Conservation (phyloP, 257 asterid genomes). For the Jacaranda copaia region DNA sequence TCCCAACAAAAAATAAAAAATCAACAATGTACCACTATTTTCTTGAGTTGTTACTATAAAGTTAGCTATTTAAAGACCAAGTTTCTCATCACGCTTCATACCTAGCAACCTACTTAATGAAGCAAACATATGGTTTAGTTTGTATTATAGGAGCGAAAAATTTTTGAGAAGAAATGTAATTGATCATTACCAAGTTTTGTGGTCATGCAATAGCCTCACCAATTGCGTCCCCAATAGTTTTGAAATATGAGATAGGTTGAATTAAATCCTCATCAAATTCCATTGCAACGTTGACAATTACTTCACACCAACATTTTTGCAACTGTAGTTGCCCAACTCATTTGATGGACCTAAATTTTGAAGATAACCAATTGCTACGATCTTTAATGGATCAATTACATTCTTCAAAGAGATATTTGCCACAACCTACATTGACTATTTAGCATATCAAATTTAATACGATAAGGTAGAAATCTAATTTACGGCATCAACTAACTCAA, state of each 20-base stretch:
- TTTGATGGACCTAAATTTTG: not conserved
- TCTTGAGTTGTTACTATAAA: too few species aligned
- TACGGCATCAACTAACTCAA: too few species aligned
- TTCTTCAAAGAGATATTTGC: not conserved
- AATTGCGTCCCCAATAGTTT: not conserved
- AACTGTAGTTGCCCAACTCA: not conserved
- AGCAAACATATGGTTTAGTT: not conserved
- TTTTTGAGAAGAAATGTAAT: too few species aligned
- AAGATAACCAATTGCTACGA: not conserved
- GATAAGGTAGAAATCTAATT: too few species aligned
- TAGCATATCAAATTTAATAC: too few species aligned
- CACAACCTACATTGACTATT: not conserved
- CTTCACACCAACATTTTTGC: not conserved
- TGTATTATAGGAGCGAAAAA: not conserved
- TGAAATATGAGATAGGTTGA: not conserved
- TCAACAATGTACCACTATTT: too few species aligned
- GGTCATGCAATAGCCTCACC: constrained; percentile 4
- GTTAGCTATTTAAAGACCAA: too few species aligned
- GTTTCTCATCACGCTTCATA: not conserved
- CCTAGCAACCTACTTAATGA: not conserved
- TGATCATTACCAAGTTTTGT: not conserved
- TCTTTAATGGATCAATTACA: not conserved
- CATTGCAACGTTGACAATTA: not conserved
- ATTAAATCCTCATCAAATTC: too few species aligned
- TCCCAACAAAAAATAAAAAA: too few species aligned